Evolutionary conservation across 768 basidiomycete genomes (phyloP), one percentile per base, ranked within the genome.

Genomic region (Russula sp.): DNA sequence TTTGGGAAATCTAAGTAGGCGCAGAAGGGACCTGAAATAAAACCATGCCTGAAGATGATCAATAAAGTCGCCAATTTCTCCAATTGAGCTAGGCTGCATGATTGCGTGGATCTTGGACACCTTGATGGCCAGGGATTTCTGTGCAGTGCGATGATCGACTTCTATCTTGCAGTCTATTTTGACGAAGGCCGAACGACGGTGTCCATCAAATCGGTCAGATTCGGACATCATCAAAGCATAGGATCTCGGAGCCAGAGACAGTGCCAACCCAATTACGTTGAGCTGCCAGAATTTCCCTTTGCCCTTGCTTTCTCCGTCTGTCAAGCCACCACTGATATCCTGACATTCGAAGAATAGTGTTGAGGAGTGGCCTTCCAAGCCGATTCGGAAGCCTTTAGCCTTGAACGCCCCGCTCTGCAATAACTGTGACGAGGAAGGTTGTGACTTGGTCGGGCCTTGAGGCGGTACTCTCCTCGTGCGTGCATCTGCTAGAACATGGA

Each of bases 31-130:
- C 57, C 47, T 46, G 35, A 38, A 42, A 38, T n/a, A 34, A 36
- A 49, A 36, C 63, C 50, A 48, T 75, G 87, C 91, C 80, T 90
- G 91, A 45, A 92, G 76, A 67, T 92, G 80, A 69, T 96, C 93
- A 43, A 93, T 73, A 65, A 93, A 91, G 70, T 98, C 95, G 16
- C 88, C 90, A 8, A 98, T 76, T 70, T 96, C 90, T 22, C 88
- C 87, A 54, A 98, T 86, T 0, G 96, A 95, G 65, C 90, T 91
- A 10, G 95, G 87, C 71, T 94, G 93, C 88, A 97, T 87, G 38
- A 96, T 89, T 1, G 95, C 93, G 69, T 98, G 92, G 2, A 93
- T 83, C 72, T 88, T 90, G 8, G 81, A 83, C 25, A 95, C 73
- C 1, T 76, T 72, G 35, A 93, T 62, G 39, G 83, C 76, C 32